These are phyloP conservation scores for Chaetomium sp. DNA, from an alignment of 2,329 filamentous ascomycete species.

Conservation along the genomic window DNA sequence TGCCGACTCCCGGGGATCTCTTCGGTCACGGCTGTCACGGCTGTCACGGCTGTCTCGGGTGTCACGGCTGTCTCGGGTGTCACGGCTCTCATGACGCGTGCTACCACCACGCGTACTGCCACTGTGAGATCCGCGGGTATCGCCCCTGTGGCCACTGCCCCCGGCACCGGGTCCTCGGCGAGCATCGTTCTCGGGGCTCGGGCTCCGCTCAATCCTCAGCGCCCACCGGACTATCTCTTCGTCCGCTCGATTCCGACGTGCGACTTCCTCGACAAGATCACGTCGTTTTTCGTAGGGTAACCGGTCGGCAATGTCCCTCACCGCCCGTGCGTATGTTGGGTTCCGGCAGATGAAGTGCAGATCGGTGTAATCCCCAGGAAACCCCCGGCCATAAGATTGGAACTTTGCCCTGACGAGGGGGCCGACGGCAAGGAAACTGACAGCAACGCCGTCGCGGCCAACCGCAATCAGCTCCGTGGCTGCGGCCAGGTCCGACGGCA, in stretches of 20 bases:
- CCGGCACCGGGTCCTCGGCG: too few relatives aligned
- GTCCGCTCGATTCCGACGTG: background rate
- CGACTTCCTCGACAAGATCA: background rate
- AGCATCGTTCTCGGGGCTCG: background rate
- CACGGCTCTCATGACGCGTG: background rate
- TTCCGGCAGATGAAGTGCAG: background rate
- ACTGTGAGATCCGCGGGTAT: too few relatives aligned
- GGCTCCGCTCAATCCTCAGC: background rate
- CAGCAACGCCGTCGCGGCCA: background rate
- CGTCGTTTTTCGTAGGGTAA: background rate
- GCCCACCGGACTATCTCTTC: background rate
- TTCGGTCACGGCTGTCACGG: background rate
- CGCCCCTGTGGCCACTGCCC: too few relatives aligned
- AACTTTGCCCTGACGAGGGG: constrained; percentile 14
- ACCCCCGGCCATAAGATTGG: constrained; percentile 6
- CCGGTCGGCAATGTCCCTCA: background rate
- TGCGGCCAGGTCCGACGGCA: constrained; percentile 4
- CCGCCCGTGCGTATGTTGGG: background rate
- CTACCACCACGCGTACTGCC: too few relatives aligned
- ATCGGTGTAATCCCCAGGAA: constrained; percentile 5
- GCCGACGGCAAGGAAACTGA: constrained; percentile 7
- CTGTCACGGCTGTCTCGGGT: too few relatives aligned
- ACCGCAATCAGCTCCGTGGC: constrained; percentile 1
- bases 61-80: background rate
- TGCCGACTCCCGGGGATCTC: background rate